Evolutionary conservation across 1,139 yeast genomes (phyloP).

Genomic region (Magnusiomyces starmeri): DNA sequence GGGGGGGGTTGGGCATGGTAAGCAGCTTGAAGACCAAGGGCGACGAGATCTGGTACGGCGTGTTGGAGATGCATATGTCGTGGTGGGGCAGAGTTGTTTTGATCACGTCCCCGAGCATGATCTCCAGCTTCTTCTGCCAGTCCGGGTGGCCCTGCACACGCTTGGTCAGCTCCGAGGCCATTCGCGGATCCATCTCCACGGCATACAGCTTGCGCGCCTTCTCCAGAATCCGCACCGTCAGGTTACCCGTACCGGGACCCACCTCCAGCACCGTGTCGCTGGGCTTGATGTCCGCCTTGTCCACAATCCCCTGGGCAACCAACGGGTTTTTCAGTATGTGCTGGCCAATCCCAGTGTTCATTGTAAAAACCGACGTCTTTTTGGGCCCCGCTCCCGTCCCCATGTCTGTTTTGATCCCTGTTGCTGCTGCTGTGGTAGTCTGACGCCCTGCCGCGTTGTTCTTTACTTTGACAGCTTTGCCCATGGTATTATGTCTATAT

Average conservation of each 20-base stretch:
- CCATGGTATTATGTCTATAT: background rate
- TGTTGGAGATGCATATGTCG: conserved; percentile 92
- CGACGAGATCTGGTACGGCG: conserved; percentile 96
- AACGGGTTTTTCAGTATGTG: conserved; percentile 93
- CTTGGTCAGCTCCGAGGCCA: conserved; percentile 97
- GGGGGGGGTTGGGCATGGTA: conserved; percentile 87
- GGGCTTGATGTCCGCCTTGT: conserved; percentile 87
- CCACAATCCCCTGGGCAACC: conserved; percentile 97
- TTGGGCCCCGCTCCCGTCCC: conserved; percentile 14
- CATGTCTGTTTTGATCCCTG: background rate
- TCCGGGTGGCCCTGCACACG: conserved; percentile 95
- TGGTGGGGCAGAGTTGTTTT: conserved; percentile 92
- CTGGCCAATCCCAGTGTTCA: conserved; percentile 95
- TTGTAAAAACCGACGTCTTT: conserved; percentile 69
- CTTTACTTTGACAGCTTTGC: background rate
- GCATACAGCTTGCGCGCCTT: conserved; percentile 90
- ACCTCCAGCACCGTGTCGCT: conserved; percentile 91
- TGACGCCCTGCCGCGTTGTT: background rate
- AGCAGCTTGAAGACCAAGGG: conserved; percentile 90
- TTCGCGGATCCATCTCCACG: conserved; percentile 97
- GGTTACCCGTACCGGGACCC: conserved; percentile 99
- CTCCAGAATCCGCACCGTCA: conserved; percentile 87
- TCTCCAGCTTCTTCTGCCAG: conserved; percentile 75
- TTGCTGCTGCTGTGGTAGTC: background rate
- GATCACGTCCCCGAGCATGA: conserved; percentile 90